Conservation (phyloP, 306 rosid species). For the Cucumis hystrix region DNA sequence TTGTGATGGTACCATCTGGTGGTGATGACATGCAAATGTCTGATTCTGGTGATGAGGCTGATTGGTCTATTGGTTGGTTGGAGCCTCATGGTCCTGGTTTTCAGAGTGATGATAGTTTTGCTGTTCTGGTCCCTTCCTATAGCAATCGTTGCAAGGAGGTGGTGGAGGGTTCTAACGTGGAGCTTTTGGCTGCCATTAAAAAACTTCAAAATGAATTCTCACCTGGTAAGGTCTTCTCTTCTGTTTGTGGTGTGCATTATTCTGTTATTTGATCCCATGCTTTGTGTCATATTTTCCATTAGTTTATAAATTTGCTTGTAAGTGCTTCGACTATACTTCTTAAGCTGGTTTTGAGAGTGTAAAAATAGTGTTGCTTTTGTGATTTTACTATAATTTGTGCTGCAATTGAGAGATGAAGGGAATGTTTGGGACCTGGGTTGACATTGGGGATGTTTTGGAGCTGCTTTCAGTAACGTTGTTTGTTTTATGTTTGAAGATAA, state of each 20-base stretch:
- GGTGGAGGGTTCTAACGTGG: conserved; percentile 37
- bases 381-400: neutral
- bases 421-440: neutral
- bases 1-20: conserved; percentile 74
- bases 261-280: neutral
- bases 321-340: neutral
- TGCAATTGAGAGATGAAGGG: neutral
- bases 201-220: conserved; percentile 53
- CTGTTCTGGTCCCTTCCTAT: conserved; percentile 80
- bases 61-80: conserved; percentile 86
- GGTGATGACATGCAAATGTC: conserved; percentile 56
- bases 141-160: conserved; percentile 56
- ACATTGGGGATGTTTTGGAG: neutral
- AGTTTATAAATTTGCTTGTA: neutral
- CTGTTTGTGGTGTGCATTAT: neutral
- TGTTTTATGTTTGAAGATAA: neutral
- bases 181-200: conserved; percentile 60
- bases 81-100: conserved; percentile 83
- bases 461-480: neutral
- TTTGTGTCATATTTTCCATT: neutral
- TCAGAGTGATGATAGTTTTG: conserved; percentile 54
- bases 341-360: neutral
- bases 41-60: conserved; percentile 82
- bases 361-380: neutral
- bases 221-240: conserved; percentile 37